Base-by-base conservation (phyloP, 495 filamentous ascomycete genomes). In the Tuber borchii region DNA sequence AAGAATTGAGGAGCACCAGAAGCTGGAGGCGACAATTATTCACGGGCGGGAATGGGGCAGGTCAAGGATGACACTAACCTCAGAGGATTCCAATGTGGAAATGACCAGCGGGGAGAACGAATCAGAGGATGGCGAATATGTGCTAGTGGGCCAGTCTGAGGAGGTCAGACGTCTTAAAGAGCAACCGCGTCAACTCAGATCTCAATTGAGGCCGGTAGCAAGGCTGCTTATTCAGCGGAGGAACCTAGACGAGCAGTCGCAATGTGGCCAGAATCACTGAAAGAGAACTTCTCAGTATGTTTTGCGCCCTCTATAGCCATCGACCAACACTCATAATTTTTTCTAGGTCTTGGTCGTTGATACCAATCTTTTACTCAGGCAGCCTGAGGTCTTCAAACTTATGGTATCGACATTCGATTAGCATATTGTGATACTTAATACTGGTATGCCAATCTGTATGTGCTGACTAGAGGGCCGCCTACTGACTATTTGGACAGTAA, bases 351-450 rank as follows among this genome's bases (percentile, higher is more conserved):
- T 83, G 70, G 75, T 83, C 22, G 79, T 83, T 26, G 82, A 83
- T 71, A 83, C 82, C 17, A 83, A 83, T 70, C 61, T 83, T 10
- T 44, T 83, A 8, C 44, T 83, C 17, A 76, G 76, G 17, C 78
- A 83, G 26, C 79, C 79, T 7, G 79, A 79, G 45, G 77, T 77
- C 9, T 83, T 83, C 42, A 78, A 74, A 37, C 71, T 81, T 22
- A 82, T 81, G 65, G 70, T 83, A 22, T 73, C 71, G n/a, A 75
- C 71, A 3, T 61, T 51, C 31, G 71, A 76, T 43, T 83, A 81
- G 82, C 44, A 73, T 14, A 75, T 83, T 14, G 74, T 82, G 45
- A 79, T 83, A 39, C 82, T 81, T 40, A 83, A 83, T 65, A 75
- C 74, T 74, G 82, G 81, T 83, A 79, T 73, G 81, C 73, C 34